Percentiles rank a stretch among this genome's conserved stretches.
Evolutionary conservation across 2,329 filamentous ascomycete genomes (phyloP).

Genomic region (Epichloe hybrida): DNA sequence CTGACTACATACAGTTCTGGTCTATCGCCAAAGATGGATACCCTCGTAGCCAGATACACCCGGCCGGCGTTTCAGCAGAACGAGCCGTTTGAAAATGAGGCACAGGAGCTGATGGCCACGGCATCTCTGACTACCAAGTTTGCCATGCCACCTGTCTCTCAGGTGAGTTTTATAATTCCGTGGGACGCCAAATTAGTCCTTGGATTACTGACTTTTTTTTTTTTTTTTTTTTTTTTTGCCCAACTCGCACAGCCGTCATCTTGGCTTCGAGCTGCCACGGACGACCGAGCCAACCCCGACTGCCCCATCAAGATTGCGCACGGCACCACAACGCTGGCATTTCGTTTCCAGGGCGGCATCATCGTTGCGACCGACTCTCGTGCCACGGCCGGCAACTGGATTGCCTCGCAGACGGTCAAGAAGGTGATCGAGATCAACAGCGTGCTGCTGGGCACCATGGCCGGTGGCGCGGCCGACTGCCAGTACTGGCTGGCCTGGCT

Average conservation of each 20-base stretch:
- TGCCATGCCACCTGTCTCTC: conserved; percentile 81
- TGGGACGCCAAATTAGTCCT: background rate
- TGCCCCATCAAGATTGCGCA: conserved; percentile 99
- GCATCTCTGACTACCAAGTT: conserved; percentile 83
- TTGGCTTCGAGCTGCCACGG: conserved; percentile 93
- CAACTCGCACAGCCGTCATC: conserved; percentile 53
- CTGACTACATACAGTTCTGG: background rate
- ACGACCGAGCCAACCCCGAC: conserved; percentile 91
- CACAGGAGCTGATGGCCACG: conserved; percentile 58
- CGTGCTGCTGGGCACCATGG: conserved; percentile 91
- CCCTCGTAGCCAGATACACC: conserved; percentile 85
- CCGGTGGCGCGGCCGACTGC: conserved; percentile 94
- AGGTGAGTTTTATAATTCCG: conserved; percentile 35
- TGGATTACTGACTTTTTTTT: background rate
- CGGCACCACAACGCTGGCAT: conserved; percentile 94
- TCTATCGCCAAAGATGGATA: conserved; percentile 54
- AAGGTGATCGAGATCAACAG: conserved; percentile 99
- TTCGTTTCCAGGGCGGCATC: conserved; percentile 96
- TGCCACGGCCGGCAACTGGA: conserved; percentile 97
- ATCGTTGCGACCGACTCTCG: conserved; percentile 96
- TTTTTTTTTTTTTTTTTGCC: background rate
- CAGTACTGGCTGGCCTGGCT: conserved; percentile 99
- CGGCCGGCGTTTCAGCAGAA: conserved; percentile 58
- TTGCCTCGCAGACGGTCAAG: conserved; percentile 98
- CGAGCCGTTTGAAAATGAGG: conserved; percentile 57